Percentiles rank a stretch among this genome's conserved stretches.
Conservation (phyloP, 768 basidiomycete species). For the Hypholoma sublateritium region DNA sequence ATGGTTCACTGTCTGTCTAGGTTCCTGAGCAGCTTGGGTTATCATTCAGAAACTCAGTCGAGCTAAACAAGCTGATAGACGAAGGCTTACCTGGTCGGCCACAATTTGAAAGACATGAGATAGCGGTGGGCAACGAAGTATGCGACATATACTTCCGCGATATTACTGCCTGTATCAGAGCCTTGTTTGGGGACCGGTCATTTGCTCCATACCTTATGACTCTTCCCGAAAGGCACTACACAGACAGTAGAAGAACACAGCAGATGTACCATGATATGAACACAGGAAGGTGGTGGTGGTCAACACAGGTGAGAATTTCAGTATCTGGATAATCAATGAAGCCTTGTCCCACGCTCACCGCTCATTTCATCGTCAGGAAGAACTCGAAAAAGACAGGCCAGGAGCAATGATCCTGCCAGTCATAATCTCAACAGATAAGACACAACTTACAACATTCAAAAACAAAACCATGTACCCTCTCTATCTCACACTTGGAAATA, state of each 20-base stretch:
- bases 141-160: slow-evolving; percentile 18
- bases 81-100: too few relatives aligned
- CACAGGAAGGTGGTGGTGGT: neutral
- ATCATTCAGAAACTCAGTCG: too few relatives aligned
- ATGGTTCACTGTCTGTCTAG: too few relatives aligned
- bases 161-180: slow-evolving; percentile 25
- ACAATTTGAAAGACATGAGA: slow-evolving; percentile 9
- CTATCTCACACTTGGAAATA: slow-evolving; percentile 5
- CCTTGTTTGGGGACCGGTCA: slow-evolving; percentile 25
- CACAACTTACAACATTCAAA: neutral
- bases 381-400: neutral
- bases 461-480: slow-evolving; percentile 1
- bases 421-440: slow-evolving; percentile 1
- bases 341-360: too few relatives aligned
- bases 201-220: slow-evolving; percentile 24
- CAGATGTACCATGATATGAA: neutral
- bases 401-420: neutral
- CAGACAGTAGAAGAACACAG: neutral
- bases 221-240: slow-evolving; percentile 23
- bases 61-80: too few relatives aligned
- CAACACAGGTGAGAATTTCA: neutral
- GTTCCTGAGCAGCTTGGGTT: too few relatives aligned
- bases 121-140: slow-evolving; percentile 16
- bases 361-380: too few relatives aligned
- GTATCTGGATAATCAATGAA: neutral